Conservation (phyloP, 2,329 filamentous ascomycete species). For the Phaeosphaeria sp. region DNA sequence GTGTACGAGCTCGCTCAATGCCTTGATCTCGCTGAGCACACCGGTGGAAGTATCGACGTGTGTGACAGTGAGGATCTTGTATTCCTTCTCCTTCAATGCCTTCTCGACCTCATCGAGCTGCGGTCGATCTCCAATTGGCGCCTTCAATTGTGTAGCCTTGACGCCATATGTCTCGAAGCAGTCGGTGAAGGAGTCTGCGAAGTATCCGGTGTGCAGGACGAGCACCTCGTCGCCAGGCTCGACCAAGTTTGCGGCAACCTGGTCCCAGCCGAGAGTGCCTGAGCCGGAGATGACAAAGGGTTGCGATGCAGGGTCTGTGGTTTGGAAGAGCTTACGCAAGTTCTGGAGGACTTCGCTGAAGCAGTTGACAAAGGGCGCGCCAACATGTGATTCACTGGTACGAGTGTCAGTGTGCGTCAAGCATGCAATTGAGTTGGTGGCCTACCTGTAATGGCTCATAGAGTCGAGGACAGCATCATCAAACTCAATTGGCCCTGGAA, state of each 20-base stretch:
- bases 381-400: slow-evolving; percentile 88
- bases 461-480: slow-evolving; percentile 95
- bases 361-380: slow-evolving; percentile 82
- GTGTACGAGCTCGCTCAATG: slow-evolving; percentile 81
- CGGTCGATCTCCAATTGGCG: slow-evolving; percentile 85
- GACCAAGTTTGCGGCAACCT: slow-evolving; percentile 90
- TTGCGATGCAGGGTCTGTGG: slow-evolving; percentile 79
- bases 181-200: slow-evolving; percentile 92
- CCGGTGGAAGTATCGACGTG: slow-evolving; percentile 98
- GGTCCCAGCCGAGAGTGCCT: slow-evolving; percentile 94
- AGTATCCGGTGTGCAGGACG: slow-evolving; percentile 96
- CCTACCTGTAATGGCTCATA: slow-evolving; percentile 90
- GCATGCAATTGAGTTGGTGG: not conserved
- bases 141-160: slow-evolving; percentile 87
- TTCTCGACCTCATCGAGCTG: slow-evolving; percentile 87
- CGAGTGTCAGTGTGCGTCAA: slow-evolving; percentile 5
- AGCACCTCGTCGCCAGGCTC: slow-evolving; percentile 90
- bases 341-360: slow-evolving; percentile 90
- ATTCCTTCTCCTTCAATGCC: slow-evolving; percentile 86
- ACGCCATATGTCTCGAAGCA: slow-evolving; percentile 92
- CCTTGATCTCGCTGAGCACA: slow-evolving; percentile 89
- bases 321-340: slow-evolving; percentile 94
- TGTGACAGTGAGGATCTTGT: slow-evolving; percentile 93
- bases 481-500: slow-evolving; percentile 97
- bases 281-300: slow-evolving; percentile 94